These are phyloP conservation scores for Styphnolobium japonicum DNA, from an alignment of 306 rosid genomes.

Conservation along the genomic window DNA sequence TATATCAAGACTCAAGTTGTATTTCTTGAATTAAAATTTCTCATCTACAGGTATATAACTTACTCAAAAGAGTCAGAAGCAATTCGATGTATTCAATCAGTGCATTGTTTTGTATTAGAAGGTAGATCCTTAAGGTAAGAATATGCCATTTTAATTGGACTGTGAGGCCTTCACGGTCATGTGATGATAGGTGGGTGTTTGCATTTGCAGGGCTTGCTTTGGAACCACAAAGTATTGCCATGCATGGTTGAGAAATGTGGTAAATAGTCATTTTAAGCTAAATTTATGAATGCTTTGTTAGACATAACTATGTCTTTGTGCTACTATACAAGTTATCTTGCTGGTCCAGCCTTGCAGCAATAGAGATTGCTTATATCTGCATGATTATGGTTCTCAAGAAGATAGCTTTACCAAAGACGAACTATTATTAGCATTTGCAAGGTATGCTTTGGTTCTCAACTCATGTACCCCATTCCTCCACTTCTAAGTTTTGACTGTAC, in stretches of 20 bases:
- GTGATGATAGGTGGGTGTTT: constrained; percentile 24
- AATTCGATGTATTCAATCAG: constrained; percentile 52
- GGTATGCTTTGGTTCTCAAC: constrained; percentile 33
- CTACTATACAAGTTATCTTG: constrained; percentile 17
- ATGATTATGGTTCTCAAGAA: constrained; percentile 52
- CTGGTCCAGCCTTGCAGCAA: constrained; percentile 57
- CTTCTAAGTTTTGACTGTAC: background rate
- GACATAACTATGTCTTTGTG: background rate
- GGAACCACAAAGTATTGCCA: constrained; percentile 65
- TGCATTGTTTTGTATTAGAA: constrained; percentile 53
- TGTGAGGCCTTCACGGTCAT: background rate
- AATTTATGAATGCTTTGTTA: constrained; percentile 20
- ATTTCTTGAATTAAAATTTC: constrained; percentile 9
- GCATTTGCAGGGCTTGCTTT: constrained; percentile 53
- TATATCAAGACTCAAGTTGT: background rate
- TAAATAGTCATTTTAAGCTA: constrained; percentile 20
- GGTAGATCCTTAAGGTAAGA: constrained; percentile 54
- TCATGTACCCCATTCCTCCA: background rate
- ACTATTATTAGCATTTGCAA: constrained; percentile 50
- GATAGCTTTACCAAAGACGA: constrained; percentile 60
- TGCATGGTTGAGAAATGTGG: constrained; percentile 63
- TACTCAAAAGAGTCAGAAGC: constrained; percentile 55
- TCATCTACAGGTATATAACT: constrained; percentile 47
- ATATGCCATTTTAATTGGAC: constrained; percentile 21
- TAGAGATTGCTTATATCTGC: constrained; percentile 51